Evolutionary conservation across 1,139 yeast genomes (phyloP), one percentile per base, ranked within the genome.

Genomic region (Suhomyces coccinellae): DNA sequence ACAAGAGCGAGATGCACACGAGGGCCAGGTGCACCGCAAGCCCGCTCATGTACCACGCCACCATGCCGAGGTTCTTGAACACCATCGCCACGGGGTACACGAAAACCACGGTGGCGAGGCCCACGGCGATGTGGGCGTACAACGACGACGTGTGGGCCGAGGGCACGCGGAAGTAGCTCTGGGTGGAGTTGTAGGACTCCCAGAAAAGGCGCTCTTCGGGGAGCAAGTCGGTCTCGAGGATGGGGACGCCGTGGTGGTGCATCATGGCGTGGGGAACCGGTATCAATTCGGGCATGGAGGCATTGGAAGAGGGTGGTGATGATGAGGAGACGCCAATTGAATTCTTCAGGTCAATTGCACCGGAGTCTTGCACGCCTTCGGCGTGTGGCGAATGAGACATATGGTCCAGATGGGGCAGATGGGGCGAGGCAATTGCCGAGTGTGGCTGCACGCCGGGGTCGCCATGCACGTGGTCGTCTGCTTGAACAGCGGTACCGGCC

Each of bases 121-220:
- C 66, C 15, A 80, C 60, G 2, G 61, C 57, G 9, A 83, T 68
- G 57, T 91, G 98, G 39, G 74, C 57, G 55, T 73, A 70, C 38
- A 91, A 67, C 2, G 83, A 76, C n/a, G 71, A 51, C 49, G 79
- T 76, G 52, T 77, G 77, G 4, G 72, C 63, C 1, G 76, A 59
- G 1, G 76, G 78, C n/a, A 80, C 66, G 11, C 78, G 81, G 65
- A 88, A 80, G 62, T 78, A 90, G 12, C 89, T 85, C 8, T 28
- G 16, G 6, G 95, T 85, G n/a, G 95, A 81, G 57, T 87, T 82
- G 65, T 89, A 91, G 32, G 66, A 63, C 45, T 83, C 84, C 98
- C 98, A 91, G 63, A 76, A 90, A 22, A 75, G 63, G 45, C 82
- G 70, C 63, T 90, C 97, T 44, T 82, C 85, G 0, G 93, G 87